Percentiles rank a stretch among this genome's conserved stretches.
Evolutionary conservation across 495 filamentous ascomycete genomes (phyloP).

Genomic region (Margaritispora aquatica): DNA sequence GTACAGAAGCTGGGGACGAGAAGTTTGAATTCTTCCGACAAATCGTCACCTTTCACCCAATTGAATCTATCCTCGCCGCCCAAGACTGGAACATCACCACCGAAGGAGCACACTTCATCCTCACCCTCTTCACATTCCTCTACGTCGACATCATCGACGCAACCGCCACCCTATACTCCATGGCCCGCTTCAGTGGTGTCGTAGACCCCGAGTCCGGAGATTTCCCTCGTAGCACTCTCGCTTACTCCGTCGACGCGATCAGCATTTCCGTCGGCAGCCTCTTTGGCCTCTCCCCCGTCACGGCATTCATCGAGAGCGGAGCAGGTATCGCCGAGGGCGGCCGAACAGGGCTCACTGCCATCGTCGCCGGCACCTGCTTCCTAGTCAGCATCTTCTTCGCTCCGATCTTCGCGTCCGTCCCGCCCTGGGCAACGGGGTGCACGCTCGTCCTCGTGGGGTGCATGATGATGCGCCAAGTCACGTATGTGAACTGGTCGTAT

Average conservation of each 20-base stretch:
- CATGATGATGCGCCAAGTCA: slow-evolving; percentile 51
- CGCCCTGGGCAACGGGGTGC: slow-evolving; percentile 78
- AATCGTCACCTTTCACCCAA: slow-evolving; percentile 72
- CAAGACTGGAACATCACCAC: slow-evolving; percentile 61
- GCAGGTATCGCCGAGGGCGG: slow-evolving; percentile 80
- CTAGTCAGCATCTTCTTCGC: slow-evolving; percentile 77
- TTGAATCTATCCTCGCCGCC: slow-evolving; percentile 54
- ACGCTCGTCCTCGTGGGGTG: slow-evolving; percentile 66
- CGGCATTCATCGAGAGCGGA: slow-evolving; percentile 77
- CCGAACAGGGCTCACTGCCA: slow-evolving; percentile 70
- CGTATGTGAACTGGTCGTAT: slow-evolving; percentile 47
- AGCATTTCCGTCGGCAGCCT: slow-evolving; percentile 70
- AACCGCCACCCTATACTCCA: slow-evolving; percentile 65
- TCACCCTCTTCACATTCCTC: slow-evolving; percentile 78
- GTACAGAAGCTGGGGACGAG: slow-evolving; percentile 55
- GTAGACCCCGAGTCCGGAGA: slow-evolving; percentile 49
- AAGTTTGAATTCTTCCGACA: slow-evolving; percentile 74
- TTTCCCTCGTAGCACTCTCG: slow-evolving; percentile 65
- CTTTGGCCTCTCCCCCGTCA: slow-evolving; percentile 69
- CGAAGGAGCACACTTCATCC: slow-evolving; percentile 55
- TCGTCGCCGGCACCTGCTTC: slow-evolving; percentile 68
- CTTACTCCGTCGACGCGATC: slow-evolving; percentile 59
- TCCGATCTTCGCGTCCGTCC: slow-evolving; percentile 76
- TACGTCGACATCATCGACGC: slow-evolving; percentile 77
- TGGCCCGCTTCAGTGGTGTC: slow-evolving; percentile 70